phyloP scores from a whole-genome alignment of 2,329 filamentous ascomycete genomes.

The Neocatenulostroma microsporum region DNA sequence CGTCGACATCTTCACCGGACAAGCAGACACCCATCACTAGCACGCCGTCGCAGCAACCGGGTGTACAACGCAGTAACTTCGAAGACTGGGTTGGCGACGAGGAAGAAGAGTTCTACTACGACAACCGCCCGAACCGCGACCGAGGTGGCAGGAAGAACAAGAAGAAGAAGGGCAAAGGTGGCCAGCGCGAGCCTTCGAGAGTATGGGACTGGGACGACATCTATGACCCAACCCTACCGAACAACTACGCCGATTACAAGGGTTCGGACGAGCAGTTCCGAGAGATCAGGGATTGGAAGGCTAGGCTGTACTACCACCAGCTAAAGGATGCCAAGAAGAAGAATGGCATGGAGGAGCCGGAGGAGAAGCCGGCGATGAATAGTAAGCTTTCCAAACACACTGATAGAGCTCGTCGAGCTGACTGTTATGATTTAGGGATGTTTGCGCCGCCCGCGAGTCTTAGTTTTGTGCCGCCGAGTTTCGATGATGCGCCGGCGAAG shows the following conservation, averaged over 20 bases:
- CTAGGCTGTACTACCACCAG: constrained; percentile 65
- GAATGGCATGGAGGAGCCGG: constrained; percentile 36
- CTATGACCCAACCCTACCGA: constrained; percentile 77
- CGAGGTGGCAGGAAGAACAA: constrained; percentile 72
- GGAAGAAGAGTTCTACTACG: constrained; percentile 56
- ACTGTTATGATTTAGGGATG: constrained; percentile 21
- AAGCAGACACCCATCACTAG: constrained; percentile 11
- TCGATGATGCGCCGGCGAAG: constrained; percentile 9
- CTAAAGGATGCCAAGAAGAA: constrained; percentile 37
- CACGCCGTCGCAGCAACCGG: constrained; percentile 25
- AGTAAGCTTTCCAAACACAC: constrained; percentile 4
- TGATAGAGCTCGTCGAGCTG: no score
- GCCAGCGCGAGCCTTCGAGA: constrained; percentile 41
- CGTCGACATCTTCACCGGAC: constrained; percentile 19
- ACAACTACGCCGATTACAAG: constrained; percentile 76
- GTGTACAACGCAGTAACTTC: constrained; percentile 46
- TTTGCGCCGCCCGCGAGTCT: constrained; percentile 21
- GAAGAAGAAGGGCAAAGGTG: constrained; percentile 55
- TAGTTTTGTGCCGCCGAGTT: constrained; percentile 44
- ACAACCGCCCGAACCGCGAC: constrained; percentile 56
- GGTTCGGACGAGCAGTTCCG: constrained; percentile 74
- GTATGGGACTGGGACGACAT: constrained; percentile 73
- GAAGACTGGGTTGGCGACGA: constrained; percentile 83
- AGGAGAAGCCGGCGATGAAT: constrained; percentile 32
- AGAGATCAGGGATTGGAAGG: constrained; percentile 80